Base-by-base conservation (phyloP, 176 grass and related monocot genomes). In the Musa troglodytarum region DNA sequence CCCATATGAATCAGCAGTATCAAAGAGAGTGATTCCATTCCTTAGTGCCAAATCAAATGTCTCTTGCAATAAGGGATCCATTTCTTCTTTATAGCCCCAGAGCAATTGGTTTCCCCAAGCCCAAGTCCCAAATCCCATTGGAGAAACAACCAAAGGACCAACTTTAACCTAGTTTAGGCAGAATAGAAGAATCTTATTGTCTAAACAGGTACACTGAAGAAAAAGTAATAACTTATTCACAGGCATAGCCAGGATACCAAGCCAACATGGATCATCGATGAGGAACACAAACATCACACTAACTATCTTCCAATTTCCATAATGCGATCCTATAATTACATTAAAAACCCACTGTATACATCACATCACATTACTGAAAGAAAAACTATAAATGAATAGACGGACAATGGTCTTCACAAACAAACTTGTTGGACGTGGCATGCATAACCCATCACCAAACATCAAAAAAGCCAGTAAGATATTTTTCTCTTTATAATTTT, bases 111-210 rank as follows among this genome's bases (percentile, higher is more conserved):
- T 98, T 77, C 90, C 90, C 90, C 94, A 91, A 12, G 94, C 94
- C 94, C 94, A 98, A 22, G 94, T 98, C 70, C 94, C 90, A 75
- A 98, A 91, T 80, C 90, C 94, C 94, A 93, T 98, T 9, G 90
- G 90, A 26, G 90, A 91, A 54, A 93, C 82, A 53, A 68, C 88
- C 51, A 89, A 58, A 23, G 94, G 80, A 10, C 94, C 90, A 34
- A 98, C 49, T 81, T 93, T 98, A 82, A 98, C 90, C 94, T 93
- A 81, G 0, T 68, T 29, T 81, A 53, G 26, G 14, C 58, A 9
- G 43, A 49, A 79, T 15, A 21, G 19, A 79, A 70, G 9, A 28
- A 58, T 13, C 19, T 68, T 52, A 54, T 77, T 13, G 23, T 66
- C 16, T 19, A 77, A 16, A 52, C 2, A 53, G 50, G 51, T 13